Percentiles rank a stretch among this genome's conserved stretches.
These are phyloP conservation scores for Gentiana macrophylla DNA, from an alignment of 257 asterid genomes.

Conservation along the genomic window DNA sequence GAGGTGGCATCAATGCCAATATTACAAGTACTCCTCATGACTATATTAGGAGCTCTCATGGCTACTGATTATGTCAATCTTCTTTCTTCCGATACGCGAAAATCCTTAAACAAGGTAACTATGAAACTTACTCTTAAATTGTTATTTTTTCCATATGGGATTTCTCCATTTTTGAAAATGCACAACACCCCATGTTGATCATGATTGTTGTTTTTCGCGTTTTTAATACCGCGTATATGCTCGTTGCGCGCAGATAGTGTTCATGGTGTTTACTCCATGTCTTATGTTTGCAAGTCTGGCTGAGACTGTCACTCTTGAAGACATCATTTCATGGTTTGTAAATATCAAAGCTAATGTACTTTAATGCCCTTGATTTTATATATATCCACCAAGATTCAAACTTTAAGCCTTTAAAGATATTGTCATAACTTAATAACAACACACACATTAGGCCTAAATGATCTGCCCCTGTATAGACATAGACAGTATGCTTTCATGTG, in stretches of 20 bases:
- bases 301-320: conserved; percentile 47
- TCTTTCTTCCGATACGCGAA: conserved; percentile 54
- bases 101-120: conserved; percentile 51
- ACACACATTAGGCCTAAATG: too few species aligned
- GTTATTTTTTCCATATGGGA: neutral
- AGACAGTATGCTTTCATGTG: neutral
- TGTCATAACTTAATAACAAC: too few species aligned
- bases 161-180: neutral
- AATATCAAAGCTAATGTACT: conserved; percentile 2
- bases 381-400: too few species aligned
- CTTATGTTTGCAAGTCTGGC: conserved; percentile 59
- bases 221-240: neutral
- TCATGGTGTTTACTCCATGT: conserved; percentile 53
- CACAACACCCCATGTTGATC: neutral
- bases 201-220: neutral
- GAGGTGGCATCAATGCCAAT: conserved; percentile 91
- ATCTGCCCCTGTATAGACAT: too few species aligned
- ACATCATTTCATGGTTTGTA: conserved; percentile 65
- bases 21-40: conserved; percentile 52
- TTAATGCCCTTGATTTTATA: neutral
- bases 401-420: too few species aligned
- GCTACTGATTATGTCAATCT: conserved; percentile 64
- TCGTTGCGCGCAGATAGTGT: conserved; percentile 50
- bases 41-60: conserved; percentile 71
- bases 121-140: neutral